phyloP scores from a whole-genome alignment of 768 basidiomycete species.

The Lyophyllum atratum region DNA sequence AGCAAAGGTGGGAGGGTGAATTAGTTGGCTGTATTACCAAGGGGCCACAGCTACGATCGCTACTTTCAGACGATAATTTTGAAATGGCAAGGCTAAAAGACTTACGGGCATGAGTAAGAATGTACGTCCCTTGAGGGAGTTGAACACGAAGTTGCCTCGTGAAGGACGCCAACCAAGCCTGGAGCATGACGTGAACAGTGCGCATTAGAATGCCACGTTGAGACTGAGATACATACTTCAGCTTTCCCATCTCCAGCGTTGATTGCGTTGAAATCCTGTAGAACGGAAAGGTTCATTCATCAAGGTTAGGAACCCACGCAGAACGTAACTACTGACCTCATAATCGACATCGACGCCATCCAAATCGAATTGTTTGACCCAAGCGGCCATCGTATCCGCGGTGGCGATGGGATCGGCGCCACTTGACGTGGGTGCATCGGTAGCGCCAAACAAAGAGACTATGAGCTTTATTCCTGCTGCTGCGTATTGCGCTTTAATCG shows the following conservation, averaged over 20 bases:
- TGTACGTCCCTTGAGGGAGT: slow-evolving; percentile 49
- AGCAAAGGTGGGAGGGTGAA: neutral
- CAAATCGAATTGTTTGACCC: slow-evolving; percentile 47
- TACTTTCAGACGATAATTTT: neutral
- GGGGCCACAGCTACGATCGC: slow-evolving; percentile 44
- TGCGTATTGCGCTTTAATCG: slow-evolving; percentile 48
- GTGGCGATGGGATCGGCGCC: slow-evolving; percentile 48
- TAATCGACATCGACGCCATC: slow-evolving; percentile 67
- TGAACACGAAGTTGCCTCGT: slow-evolving; percentile 47
- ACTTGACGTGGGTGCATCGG: slow-evolving; percentile 45
- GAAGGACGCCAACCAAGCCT: slow-evolving; percentile 54
- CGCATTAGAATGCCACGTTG: neutral
- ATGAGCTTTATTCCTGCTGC: slow-evolving; percentile 62
- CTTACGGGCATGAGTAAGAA: slow-evolving; percentile 58
- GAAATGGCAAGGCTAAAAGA: slow-evolving; percentile 2
- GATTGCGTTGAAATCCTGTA: slow-evolving; percentile 55
- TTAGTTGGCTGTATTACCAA: slow-evolving; percentile 26
- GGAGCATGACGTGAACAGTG: neutral
- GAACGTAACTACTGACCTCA: slow-evolving; percentile 30
- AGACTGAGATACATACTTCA: slow-evolving; percentile 33
- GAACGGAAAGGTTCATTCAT: neutral
- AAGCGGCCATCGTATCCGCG: slow-evolving; percentile 53
- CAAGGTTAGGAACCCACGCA: neutral
- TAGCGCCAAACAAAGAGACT: slow-evolving; percentile 55
- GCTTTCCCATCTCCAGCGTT: slow-evolving; percentile 43